A percentile compares a stretch with the other conserved stretches of the same genome.
Evolutionary conservation across 257 asterid species (phyloP).

Genomic region (Capsicum chinense): DNA sequence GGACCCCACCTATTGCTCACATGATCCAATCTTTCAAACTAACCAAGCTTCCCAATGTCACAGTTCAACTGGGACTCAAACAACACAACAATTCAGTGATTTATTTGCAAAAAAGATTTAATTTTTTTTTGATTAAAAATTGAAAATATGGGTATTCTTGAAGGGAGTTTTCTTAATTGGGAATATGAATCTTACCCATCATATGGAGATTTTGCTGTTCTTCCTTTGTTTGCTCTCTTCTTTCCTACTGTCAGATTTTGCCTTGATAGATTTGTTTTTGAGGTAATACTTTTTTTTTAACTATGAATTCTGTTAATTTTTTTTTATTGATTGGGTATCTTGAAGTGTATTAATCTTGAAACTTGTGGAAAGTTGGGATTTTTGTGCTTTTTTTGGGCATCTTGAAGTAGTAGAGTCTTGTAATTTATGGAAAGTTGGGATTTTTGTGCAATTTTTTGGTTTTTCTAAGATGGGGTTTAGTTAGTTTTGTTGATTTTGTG

Average conservation of each 20-base stretch:
- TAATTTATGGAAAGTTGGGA: neutral
- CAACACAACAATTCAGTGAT: too few species aligned
- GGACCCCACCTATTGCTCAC: too few species aligned
- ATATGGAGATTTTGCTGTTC: conserved; percentile 68
- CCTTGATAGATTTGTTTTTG: conserved; percentile 89
- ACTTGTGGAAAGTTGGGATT: neutral
- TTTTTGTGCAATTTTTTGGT: neutral
- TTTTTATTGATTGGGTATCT: neutral
- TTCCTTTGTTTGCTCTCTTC: conserved; percentile 72
- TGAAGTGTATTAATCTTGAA: neutral
- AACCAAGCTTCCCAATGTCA: too few species aligned
- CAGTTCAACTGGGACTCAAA: too few species aligned
- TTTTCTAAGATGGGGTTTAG: neutral
- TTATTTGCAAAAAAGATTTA: too few species aligned
- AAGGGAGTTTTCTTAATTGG: conserved; percentile 61
- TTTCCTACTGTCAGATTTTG: conserved; percentile 78
- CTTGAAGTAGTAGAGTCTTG: neutral
- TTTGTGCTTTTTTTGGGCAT: neutral
- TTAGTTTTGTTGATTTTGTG: too few species aligned
- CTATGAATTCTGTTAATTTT: neutral
- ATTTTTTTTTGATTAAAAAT: conserved; percentile 7
- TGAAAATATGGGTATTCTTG: conserved; percentile 55
- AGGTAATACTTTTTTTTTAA: conserved; percentile 47
- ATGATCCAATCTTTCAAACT: too few species aligned
- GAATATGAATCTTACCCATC: conserved; percentile 81